These are phyloP conservation scores for Fusarium sp. DNA, from an alignment of 2,329 filamentous ascomycete species.

Conservation along the genomic window DNA sequence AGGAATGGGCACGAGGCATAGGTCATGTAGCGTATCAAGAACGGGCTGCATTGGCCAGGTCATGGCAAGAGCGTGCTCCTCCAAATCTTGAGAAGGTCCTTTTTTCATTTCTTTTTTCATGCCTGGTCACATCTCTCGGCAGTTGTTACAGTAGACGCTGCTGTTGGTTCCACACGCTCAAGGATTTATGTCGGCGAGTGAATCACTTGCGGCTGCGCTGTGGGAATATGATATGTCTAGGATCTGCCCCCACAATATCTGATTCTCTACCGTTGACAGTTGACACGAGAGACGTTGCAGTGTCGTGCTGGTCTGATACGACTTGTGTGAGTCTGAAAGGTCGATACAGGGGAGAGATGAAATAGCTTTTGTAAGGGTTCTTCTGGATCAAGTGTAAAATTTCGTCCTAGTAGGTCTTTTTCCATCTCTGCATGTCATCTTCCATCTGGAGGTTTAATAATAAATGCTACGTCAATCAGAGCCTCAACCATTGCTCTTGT, in stretches of 20 bases:
- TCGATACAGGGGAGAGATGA: not conserved
- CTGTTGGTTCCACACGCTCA: conserved; percentile 10
- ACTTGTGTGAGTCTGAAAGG: not conserved
- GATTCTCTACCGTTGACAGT: conserved; percentile 11
- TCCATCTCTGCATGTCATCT: too few species aligned
- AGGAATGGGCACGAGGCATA: conserved; percentile 9
- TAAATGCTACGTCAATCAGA: not conserved
- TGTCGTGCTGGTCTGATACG: not conserved
- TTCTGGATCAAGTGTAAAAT: not conserved
- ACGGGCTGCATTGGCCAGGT: conserved; percentile 7
- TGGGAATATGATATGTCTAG: conserved; percentile 24
- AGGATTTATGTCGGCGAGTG: conserved; percentile 23
- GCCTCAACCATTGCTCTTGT: not conserved
- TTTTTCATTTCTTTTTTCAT: not conserved
- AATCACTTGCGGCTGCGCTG: conserved; percentile 39
- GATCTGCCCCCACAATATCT: conserved; percentile 23
- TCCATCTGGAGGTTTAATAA: not conserved
- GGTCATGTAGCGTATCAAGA: conserved; percentile 10
- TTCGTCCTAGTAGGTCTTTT: too few species aligned
- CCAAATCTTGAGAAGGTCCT: conserved; percentile 10
- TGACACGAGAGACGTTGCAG: not conserved
- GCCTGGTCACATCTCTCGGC: conserved; percentile 1
- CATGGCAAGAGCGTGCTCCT: conserved; percentile 12
- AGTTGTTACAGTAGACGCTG: conserved; percentile 8
- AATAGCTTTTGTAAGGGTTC: not conserved